Conservation (phyloP, 345 rosid genomes). For the Camelina sativa region DNA sequence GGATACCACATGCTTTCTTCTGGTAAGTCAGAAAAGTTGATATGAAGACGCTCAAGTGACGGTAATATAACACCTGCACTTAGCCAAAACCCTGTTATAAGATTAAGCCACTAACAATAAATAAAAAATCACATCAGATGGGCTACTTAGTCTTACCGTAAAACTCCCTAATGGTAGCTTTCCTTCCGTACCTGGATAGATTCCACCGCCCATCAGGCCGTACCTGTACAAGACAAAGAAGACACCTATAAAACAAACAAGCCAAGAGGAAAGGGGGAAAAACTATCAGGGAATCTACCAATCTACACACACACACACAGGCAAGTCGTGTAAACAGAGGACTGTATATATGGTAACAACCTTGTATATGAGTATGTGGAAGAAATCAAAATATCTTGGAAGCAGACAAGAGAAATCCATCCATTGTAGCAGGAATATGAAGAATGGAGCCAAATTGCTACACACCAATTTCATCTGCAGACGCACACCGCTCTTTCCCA, state of each 20-base stretch:
- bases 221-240: constrained; percentile 56
- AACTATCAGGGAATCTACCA: constrained; percentile 27
- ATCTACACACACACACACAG: not conserved
- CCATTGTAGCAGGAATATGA: constrained; percentile 79
- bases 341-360: constrained; percentile 42
- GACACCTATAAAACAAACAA: constrained; percentile 36
- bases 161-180: constrained; percentile 86
- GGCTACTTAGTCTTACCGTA: constrained; percentile 55
- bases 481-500: constrained; percentile 68
- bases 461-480: constrained; percentile 90
- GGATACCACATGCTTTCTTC: constrained; percentile 42
- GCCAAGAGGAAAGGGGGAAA: constrained; percentile 11
- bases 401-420: constrained; percentile 85
- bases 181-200: constrained; percentile 69
- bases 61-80: constrained; percentile 83
- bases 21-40: constrained; percentile 56
- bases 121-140: not conserved
- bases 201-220: constrained; percentile 61
- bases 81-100: constrained; percentile 1
- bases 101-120: not conserved
- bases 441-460: constrained; percentile 83
- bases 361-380: constrained; percentile 85
- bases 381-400: constrained; percentile 82
- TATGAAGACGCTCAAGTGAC: constrained; percentile 74
- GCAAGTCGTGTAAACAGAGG: not conserved